phyloP scores from a whole-genome alignment of 1,284 basidiomycete genomes.

The Trichosporon faecale region DNA sequence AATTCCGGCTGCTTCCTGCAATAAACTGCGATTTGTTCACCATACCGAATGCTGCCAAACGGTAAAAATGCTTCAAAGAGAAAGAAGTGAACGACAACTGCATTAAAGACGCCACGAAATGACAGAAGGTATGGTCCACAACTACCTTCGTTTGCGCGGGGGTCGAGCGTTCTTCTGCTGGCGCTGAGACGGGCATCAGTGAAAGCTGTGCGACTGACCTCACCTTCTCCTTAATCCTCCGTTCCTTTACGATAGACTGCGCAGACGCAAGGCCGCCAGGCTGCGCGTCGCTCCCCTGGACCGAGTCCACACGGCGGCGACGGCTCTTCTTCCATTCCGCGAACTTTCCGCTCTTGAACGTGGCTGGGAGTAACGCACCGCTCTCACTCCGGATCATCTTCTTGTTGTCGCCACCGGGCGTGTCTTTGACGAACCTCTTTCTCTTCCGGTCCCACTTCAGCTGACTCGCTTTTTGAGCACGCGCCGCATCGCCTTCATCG shows the following conservation, averaged over 20 bases:
- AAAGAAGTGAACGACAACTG: too few relatives aligned
- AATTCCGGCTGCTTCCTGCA: too few relatives aligned
- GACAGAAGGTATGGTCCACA: too few relatives aligned
- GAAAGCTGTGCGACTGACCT: not conserved
- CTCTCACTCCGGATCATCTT: conserved; percentile 93
- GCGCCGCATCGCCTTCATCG: conserved; percentile 67
- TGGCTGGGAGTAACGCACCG: conserved; percentile 86
- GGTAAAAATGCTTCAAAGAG: too few relatives aligned
- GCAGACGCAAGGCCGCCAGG: not conserved
- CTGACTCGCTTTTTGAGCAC: conserved; percentile 64
- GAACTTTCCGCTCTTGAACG: conserved; percentile 87
- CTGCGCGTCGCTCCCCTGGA: not conserved
- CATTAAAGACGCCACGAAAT: too few relatives aligned
- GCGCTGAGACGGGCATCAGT: too few relatives aligned
- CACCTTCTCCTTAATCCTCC: not conserved
- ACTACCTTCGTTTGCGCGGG: not conserved
- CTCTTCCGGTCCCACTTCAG: conserved; percentile 93
- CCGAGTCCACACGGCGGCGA: not conserved
- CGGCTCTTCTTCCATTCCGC: conserved; percentile 75
- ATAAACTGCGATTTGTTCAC: too few relatives aligned
- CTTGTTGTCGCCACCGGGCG: conserved; percentile 80
- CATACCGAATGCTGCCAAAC: too few relatives aligned
- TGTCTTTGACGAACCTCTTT: conserved; percentile 87
- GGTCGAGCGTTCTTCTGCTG: conserved; percentile 21
- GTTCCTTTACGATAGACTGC: not conserved